Evolutionary conservation across 1,284 basidiomycete species (phyloP).

Genomic region (Ceratobasidium sp.): DNA sequence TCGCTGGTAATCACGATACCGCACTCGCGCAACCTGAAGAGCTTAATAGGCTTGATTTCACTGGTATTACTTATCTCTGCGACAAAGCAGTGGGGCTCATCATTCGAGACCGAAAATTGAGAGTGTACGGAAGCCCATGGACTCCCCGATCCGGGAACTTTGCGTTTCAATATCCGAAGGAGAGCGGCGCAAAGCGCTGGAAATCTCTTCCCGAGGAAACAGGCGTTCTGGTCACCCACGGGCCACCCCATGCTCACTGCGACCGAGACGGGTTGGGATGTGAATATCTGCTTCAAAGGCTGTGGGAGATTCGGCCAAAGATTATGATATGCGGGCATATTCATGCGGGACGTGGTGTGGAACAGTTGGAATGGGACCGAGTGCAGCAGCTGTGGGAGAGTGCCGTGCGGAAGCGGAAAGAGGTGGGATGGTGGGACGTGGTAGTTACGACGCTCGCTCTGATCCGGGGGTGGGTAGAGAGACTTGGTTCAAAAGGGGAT

Average conservation of each 20-base stretch:
- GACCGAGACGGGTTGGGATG: constrained; percentile 56
- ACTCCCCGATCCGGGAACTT: constrained; percentile 57
- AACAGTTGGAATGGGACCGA: constrained; percentile 55
- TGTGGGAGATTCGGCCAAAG: constrained; percentile 57
- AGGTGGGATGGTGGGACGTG: not conserved
- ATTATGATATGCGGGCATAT: constrained; percentile 62
- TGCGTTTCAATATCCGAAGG: constrained; percentile 58
- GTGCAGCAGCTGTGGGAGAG: constrained; percentile 57
- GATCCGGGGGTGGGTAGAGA: not conserved
- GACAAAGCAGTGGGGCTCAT: constrained; percentile 52
- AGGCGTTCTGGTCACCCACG: constrained; percentile 62
- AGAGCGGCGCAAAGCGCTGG: constrained; percentile 50
- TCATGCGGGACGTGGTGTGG: constrained; percentile 58
- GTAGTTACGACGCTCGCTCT: not conserved
- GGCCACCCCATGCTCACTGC: constrained; percentile 58
- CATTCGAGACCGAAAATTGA: constrained; percentile 54
- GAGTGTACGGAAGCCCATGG: constrained; percentile 57
- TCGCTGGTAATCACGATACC: constrained; percentile 61
- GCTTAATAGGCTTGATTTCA: constrained; percentile 26
- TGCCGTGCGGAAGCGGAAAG: constrained; percentile 38
- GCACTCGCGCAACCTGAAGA: constrained; percentile 49
- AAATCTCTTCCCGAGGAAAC: constrained; percentile 53
- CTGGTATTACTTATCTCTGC: constrained; percentile 55
- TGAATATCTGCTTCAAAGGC: constrained; percentile 54
- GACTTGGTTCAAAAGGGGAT: not conserved